Conservation (phyloP, 2,329 filamentous ascomycete genomes). For the Lasiodiplodia theobromae region DNA sequence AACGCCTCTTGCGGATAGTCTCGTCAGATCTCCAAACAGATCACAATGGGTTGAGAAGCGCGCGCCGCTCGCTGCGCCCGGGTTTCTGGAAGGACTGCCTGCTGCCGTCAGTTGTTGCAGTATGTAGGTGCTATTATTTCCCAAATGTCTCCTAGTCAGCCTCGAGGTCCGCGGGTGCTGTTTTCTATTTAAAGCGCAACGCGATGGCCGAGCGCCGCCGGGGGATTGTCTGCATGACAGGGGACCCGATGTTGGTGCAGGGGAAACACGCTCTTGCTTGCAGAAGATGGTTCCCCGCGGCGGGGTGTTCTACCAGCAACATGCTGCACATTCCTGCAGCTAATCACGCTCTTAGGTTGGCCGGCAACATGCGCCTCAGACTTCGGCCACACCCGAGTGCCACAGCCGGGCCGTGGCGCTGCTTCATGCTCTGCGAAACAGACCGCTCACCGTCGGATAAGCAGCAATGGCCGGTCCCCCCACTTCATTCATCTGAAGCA, state of each 20-base stretch:
- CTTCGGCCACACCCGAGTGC: constrained; percentile 4
- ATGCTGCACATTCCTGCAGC: constrained; percentile 1
- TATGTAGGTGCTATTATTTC: background rate
- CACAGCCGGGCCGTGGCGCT: constrained; percentile 8
- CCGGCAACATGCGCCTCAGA: background rate
- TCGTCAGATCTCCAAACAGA: background rate
- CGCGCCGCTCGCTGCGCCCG: background rate
- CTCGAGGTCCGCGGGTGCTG: background rate
- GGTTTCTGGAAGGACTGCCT: background rate
- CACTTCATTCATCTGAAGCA: constrained; percentile 28
- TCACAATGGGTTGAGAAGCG: background rate
- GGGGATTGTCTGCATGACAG: background rate
- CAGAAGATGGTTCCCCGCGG: background rate
- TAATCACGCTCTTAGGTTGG: background rate
- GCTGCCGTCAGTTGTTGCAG: background rate
- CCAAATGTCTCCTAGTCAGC: background rate
- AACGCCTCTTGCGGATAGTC: background rate
- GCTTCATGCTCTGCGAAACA: constrained; percentile 23
- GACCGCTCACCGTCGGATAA: constrained; percentile 8
- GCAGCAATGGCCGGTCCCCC: constrained; percentile 10
- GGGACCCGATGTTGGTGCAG: background rate
- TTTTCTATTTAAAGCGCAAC: background rate
- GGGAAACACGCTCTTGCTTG: background rate
- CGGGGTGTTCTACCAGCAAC: background rate
- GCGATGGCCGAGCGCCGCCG: background rate